Percentiles rank a stretch among this genome's conserved stretches.
phyloP scores from a whole-genome alignment of 176 grass and related monocot species.

The Musa acuminata region DNA sequence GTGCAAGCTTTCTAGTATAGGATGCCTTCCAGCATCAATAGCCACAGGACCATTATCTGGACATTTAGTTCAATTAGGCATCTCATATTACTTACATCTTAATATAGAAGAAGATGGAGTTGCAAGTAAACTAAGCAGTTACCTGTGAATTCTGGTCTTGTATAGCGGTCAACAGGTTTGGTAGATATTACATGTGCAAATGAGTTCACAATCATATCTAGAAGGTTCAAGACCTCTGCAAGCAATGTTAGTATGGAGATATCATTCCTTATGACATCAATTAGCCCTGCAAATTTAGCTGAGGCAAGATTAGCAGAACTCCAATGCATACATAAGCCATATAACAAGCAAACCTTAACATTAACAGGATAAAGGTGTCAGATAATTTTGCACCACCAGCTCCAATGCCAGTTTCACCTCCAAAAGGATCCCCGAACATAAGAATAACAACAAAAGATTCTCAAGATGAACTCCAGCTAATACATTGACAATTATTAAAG shows the following conservation, averaged over 20 bases:
- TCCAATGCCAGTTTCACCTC: neutral
- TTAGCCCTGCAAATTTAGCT: constrained; percentile 42
- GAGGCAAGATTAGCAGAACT: neutral
- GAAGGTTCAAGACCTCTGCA: constrained; percentile 72
- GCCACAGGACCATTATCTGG: constrained; percentile 90
- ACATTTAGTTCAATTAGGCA: constrained; percentile 14
- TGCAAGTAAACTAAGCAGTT: neutral
- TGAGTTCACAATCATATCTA: constrained; percentile 98
- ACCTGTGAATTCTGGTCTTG: constrained; percentile 84
- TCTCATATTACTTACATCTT: neutral
- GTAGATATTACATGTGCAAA: constrained; percentile 87
- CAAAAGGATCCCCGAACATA: neutral
- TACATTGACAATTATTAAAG: neutral
- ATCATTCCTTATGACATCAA: constrained; percentile 72
- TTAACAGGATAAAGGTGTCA: neutral
- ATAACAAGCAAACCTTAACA: neutral
- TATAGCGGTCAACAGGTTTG: constrained; percentile 71
- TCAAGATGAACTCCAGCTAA: neutral
- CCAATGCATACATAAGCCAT: neutral
- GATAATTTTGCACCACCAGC: too few species aligned
- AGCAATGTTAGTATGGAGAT: constrained; percentile 68
- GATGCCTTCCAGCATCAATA: constrained; percentile 86
- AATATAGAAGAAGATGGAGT: neutral
- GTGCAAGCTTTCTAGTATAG: constrained; percentile 80
- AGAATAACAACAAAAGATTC: neutral